A percentile compares a stretch with the other conserved stretches of the same genome.
Conservation (phyloP, 225 moss, liverwort and hornwort genomes). For the Lunularia cruciata region DNA sequence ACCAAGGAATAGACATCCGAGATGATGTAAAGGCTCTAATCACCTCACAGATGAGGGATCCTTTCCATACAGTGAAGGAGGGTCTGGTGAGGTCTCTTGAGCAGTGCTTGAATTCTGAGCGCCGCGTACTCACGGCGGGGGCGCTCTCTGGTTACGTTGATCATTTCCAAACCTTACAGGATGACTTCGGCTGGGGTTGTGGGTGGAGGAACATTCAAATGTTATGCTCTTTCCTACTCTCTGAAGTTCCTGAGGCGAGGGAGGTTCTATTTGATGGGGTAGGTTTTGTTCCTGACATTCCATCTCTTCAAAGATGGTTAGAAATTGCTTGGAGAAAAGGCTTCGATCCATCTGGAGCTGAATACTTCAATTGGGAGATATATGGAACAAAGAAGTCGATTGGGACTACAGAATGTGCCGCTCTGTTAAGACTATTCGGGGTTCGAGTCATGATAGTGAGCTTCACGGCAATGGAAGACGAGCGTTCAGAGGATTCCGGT, state of each 20-base stretch:
- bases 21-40: slow-evolving; percentile 47
- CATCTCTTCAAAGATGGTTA: slow-evolving; percentile 63
- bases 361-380: slow-evolving; percentile 69
- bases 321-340: slow-evolving; percentile 76
- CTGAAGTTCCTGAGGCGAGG: slow-evolving; percentile 45
- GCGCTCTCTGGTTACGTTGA: slow-evolving; percentile 66
- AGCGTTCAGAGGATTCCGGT: neutral
- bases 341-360: slow-evolving; percentile 61
- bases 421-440: slow-evolving; percentile 68
- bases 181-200: slow-evolving; percentile 79
- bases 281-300: slow-evolving; percentile 71
- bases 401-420: slow-evolving; percentile 82
- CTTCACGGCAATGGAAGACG: slow-evolving; percentile 59
- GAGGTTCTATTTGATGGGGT: slow-evolving; percentile 63
- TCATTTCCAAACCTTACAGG: slow-evolving; percentile 65
- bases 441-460: slow-evolving; percentile 70
- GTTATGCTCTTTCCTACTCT: slow-evolving; percentile 56
- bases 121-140: slow-evolving; percentile 48
- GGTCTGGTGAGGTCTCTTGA: slow-evolving; percentile 56
- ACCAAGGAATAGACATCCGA: too few relatives aligned
- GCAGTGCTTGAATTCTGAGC: slow-evolving; percentile 51
- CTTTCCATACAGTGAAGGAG: slow-evolving; percentile 36
- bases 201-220: slow-evolving; percentile 88
- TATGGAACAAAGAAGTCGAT: slow-evolving; percentile 70
- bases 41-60: slow-evolving; percentile 47